Evolutionary conservation across 352 stramenopile species (phyloP).

Genomic region (Nothophytophthora sp.): DNA sequence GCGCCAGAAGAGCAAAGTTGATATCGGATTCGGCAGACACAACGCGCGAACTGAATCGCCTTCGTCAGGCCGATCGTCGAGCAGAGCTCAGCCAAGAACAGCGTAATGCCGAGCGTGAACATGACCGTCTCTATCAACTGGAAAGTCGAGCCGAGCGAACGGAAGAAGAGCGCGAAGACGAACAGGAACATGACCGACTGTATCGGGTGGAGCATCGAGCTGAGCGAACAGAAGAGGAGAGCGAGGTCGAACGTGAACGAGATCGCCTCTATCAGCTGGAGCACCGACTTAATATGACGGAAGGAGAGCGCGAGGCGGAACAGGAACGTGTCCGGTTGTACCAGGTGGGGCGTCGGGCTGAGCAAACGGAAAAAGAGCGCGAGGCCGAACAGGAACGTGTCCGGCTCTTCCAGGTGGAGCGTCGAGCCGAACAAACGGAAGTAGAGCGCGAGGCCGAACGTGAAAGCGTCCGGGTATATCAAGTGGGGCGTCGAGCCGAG

Average conservation of each 20-base stretch:
- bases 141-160: neutral
- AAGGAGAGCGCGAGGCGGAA: neutral
- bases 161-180: neutral
- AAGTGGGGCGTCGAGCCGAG: neutral
- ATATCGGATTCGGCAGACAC: too few relatives aligned
- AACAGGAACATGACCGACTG: neutral
- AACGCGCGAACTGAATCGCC: too few relatives aligned
- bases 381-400: neutral
- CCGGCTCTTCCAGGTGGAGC: neutral
- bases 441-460: neutral
- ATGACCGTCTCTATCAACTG: neutral
- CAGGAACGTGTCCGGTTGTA: neutral
- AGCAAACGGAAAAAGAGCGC: too few relatives aligned
- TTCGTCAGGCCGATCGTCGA: too few relatives aligned
- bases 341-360: neutral
- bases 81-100: too few relatives aligned
- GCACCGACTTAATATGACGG: neutral
- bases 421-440: neutral
- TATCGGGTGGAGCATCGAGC: too few relatives aligned
- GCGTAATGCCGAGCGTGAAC: neutral
- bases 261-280: too few relatives aligned
- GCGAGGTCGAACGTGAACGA: too few relatives aligned
- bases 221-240: too few relatives aligned
- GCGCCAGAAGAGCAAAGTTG: too few relatives aligned
- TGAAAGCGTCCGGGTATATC: neutral